Evolutionary conservation across 1,284 basidiomycete genomes (phyloP).

Genomic region (Tilletia caries): DNA sequence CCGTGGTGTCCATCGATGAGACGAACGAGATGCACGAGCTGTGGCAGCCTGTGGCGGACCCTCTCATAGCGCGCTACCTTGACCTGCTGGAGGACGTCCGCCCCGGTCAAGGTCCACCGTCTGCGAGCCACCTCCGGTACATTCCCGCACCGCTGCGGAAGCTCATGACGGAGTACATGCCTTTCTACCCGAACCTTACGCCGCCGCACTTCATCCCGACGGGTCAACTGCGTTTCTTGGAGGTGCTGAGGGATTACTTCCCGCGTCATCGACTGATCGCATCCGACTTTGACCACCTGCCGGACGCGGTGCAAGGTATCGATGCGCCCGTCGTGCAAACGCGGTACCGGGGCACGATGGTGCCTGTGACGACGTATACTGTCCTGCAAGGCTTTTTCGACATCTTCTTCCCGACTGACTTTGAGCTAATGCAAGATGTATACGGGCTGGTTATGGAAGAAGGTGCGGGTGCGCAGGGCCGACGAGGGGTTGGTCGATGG

Average conservation of each 20-base stretch:
- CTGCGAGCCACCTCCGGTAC: slow-evolving; percentile 62
- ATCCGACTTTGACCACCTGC: slow-evolving; percentile 84
- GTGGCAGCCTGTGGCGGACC: slow-evolving; percentile 80
- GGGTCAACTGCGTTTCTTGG: slow-evolving; percentile 78
- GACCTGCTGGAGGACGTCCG: slow-evolving; percentile 21
- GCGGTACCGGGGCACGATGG: slow-evolving; percentile 72
- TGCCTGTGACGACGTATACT: slow-evolving; percentile 79
- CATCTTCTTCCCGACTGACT: slow-evolving; percentile 97
- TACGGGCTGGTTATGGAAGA: slow-evolving; percentile 42
- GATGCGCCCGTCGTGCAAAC: slow-evolving; percentile 97
- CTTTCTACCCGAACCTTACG: slow-evolving; percentile 84
- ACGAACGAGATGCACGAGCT: slow-evolving; percentile 80
- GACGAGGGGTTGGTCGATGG: background rate
- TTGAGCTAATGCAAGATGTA: slow-evolving; percentile 63
- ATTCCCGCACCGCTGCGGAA: slow-evolving; percentile 57
- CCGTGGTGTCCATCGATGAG: slow-evolving; percentile 73
- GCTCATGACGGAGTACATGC: slow-evolving; percentile 32
- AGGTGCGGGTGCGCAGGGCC: background rate
- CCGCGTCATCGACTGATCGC: slow-evolving; percentile 87
- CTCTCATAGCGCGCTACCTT: slow-evolving; percentile 70
- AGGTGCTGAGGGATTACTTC: slow-evolving; percentile 76
- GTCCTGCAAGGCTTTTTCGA: slow-evolving; percentile 97
- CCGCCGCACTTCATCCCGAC: slow-evolving; percentile 89
- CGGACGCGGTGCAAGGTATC: slow-evolving; percentile 75
- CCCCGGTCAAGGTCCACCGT: slow-evolving; percentile 56